These are phyloP conservation scores for Fusarium scirpi DNA, from an alignment of 2,329 filamentous ascomycete species.

Conservation along the genomic window DNA sequence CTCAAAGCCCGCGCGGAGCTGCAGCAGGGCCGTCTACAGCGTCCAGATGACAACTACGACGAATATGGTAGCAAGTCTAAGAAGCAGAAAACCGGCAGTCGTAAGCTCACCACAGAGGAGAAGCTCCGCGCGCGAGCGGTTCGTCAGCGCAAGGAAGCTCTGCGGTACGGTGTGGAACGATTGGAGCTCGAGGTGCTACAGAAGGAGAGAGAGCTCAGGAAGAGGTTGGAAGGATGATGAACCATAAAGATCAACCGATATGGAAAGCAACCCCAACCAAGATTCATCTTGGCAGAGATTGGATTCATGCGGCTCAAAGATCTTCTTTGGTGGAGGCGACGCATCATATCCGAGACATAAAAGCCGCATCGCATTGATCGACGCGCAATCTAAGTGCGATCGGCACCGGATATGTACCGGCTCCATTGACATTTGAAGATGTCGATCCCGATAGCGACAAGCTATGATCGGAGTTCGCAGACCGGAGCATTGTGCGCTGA, in stretches of 20 bases:
- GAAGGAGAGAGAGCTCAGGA: slow-evolving; percentile 70
- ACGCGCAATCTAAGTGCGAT: slow-evolving; percentile 31
- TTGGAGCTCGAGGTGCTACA: slow-evolving; percentile 89
- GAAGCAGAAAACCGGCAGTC: slow-evolving; percentile 40
- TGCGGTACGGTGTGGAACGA: slow-evolving; percentile 88
- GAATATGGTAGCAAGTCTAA: slow-evolving; percentile 37
- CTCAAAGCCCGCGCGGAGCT: slow-evolving; percentile 86
- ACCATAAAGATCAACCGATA: background rate
- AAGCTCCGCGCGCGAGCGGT: slow-evolving; percentile 70
- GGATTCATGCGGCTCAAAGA: slow-evolving; percentile 4
- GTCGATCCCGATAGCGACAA: slow-evolving; percentile 27
- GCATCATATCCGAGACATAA: background rate
- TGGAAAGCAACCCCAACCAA: background rate
- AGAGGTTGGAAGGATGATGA: slow-evolving; percentile 58
- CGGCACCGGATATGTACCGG: slow-evolving; percentile 23
- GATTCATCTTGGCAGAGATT: background rate
- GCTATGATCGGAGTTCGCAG: background rate
- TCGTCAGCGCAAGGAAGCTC: slow-evolving; percentile 83
- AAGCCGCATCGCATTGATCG: slow-evolving; percentile 22
- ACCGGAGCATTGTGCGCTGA: background rate
- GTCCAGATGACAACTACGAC: slow-evolving; percentile 41
- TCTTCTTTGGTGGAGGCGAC: background rate
- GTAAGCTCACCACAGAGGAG: slow-evolving; percentile 65
- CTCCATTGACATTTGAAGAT: slow-evolving; percentile 14
- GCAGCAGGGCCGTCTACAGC: slow-evolving; percentile 75